These are phyloP conservation scores for Trypanosoma caninum DNA, from an alignment of 208 protist genomes.

Conservation along the genomic window DNA sequence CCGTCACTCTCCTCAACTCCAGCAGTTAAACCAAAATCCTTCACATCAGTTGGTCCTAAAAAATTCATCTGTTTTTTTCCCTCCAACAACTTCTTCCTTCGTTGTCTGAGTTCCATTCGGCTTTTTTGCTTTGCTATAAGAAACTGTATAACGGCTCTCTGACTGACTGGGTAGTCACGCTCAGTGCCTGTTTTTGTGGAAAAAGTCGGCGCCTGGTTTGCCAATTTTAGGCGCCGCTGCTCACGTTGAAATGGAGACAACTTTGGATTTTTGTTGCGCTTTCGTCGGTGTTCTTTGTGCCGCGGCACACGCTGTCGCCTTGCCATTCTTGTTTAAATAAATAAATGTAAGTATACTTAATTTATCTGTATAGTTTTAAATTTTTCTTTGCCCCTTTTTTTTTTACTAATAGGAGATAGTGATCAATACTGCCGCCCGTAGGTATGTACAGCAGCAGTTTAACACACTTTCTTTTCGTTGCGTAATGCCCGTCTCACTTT, in stretches of 20 bases:
- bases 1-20: neutral
- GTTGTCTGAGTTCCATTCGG: too few species aligned
- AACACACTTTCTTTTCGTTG: too few species aligned
- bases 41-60: too few species aligned
- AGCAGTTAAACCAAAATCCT: too few species aligned
- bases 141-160: conserved; percentile 56
- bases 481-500: too few species aligned
- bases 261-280: conserved; percentile 85
- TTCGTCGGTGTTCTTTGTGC: conserved; percentile 61
- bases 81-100: neutral
- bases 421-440: too few species aligned
- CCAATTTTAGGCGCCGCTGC: conserved; percentile 56
- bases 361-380: neutral
- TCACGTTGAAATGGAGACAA: conserved; percentile 85
- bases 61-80: too few species aligned
- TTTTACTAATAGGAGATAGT: too few species aligned
- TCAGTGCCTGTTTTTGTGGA: conserved; percentile 25
- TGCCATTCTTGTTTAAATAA: conserved; percentile 42
- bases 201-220: conserved; percentile 69
- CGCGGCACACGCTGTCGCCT: conserved; percentile 67
- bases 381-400: too few species aligned
- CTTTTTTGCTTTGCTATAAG: conserved; percentile 45
- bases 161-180: conserved; percentile 57
- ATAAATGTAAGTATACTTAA: too few species aligned
- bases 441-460: too few species aligned